Evolutionary conservation across 2,329 filamentous ascomycete genomes (phyloP), one percentile per base, ranked within the genome.

Genomic region (Calonectria honghensis): DNA sequence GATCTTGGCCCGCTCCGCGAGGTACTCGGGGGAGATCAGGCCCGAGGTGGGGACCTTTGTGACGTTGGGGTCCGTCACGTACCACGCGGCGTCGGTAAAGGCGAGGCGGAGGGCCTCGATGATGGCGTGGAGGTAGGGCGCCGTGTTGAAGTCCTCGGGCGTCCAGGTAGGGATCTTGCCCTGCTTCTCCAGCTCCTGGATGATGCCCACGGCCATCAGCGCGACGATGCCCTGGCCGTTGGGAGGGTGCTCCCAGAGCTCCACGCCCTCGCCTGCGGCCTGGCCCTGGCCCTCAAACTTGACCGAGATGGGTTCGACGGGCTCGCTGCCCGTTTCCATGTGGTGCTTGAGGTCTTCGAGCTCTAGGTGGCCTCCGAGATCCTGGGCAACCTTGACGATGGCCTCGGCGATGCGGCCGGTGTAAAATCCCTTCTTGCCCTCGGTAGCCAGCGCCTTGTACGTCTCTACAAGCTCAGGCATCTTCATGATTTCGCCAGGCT

Each of bases 171-270:
- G 92, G 73, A 98, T 95, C 80, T 92, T 92, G 50, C 93, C 94
- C 20, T 90, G 87, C 73, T 92, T 91, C 85, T 98, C 95, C 1
- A 98, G 90, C 82, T 96, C 93, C 83, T 98, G 93, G 64, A 99
- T 88, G 78, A 98, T 98, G 1, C 97, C 97, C 0, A 99, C 88
- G 0, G 97, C 95, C 93, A 98, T 98, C 39, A 98, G 88, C 0
- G 97, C 97, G 2, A 98, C 95, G 77, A 98, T 96, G 2, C 97
- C 97, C 85, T 98, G 97, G 0, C 97, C 96, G 81, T 98, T 98
- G 11, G 97, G 97, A 45, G 96, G 96, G 83, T 98, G 96, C 82
- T 99, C 97, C 96, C 96, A 98, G 0, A 99, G 88, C 82, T 98
- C 93, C 52, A 98, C 90, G 13, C 92, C 92, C 16, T 87, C 84